Base-by-base conservation (phyloP, 2,329 filamentous ascomycete species). In the Ceratocystis alfenasii region DNA sequence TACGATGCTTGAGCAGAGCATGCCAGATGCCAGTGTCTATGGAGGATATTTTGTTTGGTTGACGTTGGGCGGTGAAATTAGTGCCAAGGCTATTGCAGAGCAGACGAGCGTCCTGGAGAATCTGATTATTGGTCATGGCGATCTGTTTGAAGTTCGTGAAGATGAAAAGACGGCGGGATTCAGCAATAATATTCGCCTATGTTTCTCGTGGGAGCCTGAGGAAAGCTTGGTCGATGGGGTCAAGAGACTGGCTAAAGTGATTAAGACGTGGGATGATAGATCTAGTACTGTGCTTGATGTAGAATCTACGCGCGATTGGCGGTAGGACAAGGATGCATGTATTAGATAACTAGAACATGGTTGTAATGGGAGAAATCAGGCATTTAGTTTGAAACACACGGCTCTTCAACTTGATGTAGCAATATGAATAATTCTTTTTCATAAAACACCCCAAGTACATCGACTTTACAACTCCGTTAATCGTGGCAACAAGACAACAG, bases 31-130 rank as follows among this genome's bases (percentile, higher is more conserved):
- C 44, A 73, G 77, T 2, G 74, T 86, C 2, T 87, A 86, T 36
- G 91, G 91, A 0, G 91, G 91, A 0, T 96, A 93, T 73, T 96
- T 95, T 73, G 78, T 95, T 61, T 96, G 90, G 90, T 74, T 95
- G 30, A 80, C 78, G 1, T 74, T 95, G 3, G 85, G 86, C 0
- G 69, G 73, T 1, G 74, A 69, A 65, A 57, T 77, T 2, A 75
- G 87, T 65, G 77, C 79, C 7, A 84, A 75, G 41, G 78, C 80
- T 6, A 77, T 90, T 41, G 82, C 83, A 5, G 75, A 79, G 70
- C 77, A 78, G 48, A 86, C 86, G 17, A 76, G 80, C 71, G 75
- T 78, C 25, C 82, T 87, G 65, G 86, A 88, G 73, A 83, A 85
- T 60, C 74, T 95, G 66, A 79, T 85, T 30, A 78, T 94, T 25